A percentile compares a stretch with the other conserved stretches of the same genome.
These are phyloP conservation scores for Neofusicoccum cordaticola DNA, from an alignment of 2,329 filamentous ascomycete genomes.

Conservation along the genomic window DNA sequence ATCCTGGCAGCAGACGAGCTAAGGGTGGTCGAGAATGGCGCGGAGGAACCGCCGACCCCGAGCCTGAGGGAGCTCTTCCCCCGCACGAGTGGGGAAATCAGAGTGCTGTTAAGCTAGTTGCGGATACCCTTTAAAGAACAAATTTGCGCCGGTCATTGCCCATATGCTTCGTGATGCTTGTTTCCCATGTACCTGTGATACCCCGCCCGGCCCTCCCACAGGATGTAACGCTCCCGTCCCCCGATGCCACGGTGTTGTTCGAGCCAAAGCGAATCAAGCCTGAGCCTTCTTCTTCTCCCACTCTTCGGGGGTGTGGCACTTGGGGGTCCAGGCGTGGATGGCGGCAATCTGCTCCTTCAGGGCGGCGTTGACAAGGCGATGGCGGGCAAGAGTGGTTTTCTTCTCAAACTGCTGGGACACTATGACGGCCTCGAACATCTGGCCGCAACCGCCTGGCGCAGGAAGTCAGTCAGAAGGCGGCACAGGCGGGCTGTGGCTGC, in stretches of 20 bases:
- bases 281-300: slow-evolving; percentile 66
- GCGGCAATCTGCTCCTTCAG: slow-evolving; percentile 84
- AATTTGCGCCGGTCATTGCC: background rate
- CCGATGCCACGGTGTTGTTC: background rate
- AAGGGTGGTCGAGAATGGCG: slow-evolving; percentile 35
- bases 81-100: slow-evolving; percentile 62
- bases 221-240: background rate
- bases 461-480: background rate
- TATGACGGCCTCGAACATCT: slow-evolving; percentile 68
- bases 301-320: slow-evolving; percentile 88
- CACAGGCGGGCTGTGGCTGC: background rate
- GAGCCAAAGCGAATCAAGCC: slow-evolving; percentile 16
- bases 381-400: slow-evolving; percentile 72
- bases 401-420: slow-evolving; percentile 54
- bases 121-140: background rate
- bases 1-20: slow-evolving; percentile 59
- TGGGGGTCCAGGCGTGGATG: slow-evolving; percentile 94
- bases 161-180: background rate
- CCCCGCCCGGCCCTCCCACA: background rate
- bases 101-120: slow-evolving; percentile 59
- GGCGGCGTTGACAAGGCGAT: slow-evolving; percentile 79
- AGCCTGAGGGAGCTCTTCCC: slow-evolving; percentile 58
- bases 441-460: slow-evolving; percentile 64
- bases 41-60: slow-evolving; percentile 36
- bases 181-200: background rate